Evolutionary conservation across 257 asterid genomes (phyloP).

Genomic region (Nicotiana knightiana): DNA sequence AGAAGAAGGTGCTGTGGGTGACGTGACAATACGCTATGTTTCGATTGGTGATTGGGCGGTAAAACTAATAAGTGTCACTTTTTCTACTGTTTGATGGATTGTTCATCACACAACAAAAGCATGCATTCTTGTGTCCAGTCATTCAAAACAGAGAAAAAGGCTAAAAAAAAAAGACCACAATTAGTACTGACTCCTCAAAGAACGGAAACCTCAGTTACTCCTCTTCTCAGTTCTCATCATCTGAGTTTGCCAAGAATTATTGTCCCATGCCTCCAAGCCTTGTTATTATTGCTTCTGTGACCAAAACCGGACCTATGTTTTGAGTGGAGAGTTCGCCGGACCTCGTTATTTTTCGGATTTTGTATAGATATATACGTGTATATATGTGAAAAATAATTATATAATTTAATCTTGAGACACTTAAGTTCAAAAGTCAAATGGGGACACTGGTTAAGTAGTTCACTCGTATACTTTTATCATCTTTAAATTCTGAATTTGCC

Average conservation of each 20-base stretch:
- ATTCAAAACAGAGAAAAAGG: neutral
- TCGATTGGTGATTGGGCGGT: neutral
- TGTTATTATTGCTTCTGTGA: no score
- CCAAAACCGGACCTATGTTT: no score
- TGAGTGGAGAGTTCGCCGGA: no score
- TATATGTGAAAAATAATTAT: no score
- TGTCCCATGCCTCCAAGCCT: neutral
- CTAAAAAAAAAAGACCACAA: no score
- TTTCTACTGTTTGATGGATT: neutral
- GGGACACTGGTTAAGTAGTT: no score
- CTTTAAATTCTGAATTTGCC: no score
- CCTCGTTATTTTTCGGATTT: no score
- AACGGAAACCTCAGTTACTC: neutral
- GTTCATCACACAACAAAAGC: neutral
- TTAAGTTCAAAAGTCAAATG: no score
- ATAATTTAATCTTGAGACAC: no score
- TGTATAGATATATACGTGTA: no score
- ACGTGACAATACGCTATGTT: constrained; percentile 8
- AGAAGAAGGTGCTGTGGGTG: neutral
- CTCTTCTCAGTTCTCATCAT: neutral
- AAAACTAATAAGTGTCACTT: neutral
- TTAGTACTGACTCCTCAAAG: neutral
- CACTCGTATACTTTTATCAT: no score
- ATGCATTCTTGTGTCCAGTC: neutral
- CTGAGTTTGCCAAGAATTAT: neutral